Evolutionary conservation across 176 grass and related monocot species (phyloP).

Genomic region (Hyparrhenia diplandra): DNA sequence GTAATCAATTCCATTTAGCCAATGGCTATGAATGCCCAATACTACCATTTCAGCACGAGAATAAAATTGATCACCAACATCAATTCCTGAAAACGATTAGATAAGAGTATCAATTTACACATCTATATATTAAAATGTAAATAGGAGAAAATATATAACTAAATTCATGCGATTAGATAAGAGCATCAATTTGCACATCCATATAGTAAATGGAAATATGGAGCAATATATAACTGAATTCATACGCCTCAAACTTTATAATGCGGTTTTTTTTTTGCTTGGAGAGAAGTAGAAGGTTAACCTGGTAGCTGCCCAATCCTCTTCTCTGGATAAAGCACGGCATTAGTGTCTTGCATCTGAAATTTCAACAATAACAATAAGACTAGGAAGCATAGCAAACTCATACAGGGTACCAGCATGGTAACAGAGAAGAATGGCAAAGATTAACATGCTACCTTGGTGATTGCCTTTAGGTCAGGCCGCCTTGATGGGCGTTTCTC

Average conservation of each 20-base stretch:
- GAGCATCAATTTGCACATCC: too few relatives aligned
- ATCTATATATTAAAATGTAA: not conserved
- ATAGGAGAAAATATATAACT: not conserved
- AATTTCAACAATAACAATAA: not conserved
- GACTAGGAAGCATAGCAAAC: not conserved
- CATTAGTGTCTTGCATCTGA: conserved; percentile 54
- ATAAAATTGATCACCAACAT: conserved; percentile 75
- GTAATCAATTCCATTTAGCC: conserved; percentile 94
- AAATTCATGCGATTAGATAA: conserved; percentile 8
- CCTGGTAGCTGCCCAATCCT: conserved; percentile 49
- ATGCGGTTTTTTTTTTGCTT: too few relatives aligned
- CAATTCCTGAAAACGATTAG: conserved; percentile 42
- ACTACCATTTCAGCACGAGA: conserved; percentile 92
- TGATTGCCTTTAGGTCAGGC: conserved; percentile 66
- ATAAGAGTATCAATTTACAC: not conserved
- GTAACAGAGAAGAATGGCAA: not conserved
- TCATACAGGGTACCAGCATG: not conserved
- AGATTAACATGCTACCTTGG: conserved; percentile 30
- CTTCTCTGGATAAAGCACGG: conserved; percentile 55
- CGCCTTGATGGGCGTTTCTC: conserved; percentile 46
- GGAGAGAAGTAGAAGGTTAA: not conserved
- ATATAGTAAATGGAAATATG: too few relatives aligned
- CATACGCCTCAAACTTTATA: not conserved
- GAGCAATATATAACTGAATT: too few relatives aligned
- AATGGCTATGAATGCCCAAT: conserved; percentile 87